phyloP scores from a whole-genome alignment of 2,329 filamentous ascomycete genomes.

The Ambrosiella cleistominuta region DNA sequence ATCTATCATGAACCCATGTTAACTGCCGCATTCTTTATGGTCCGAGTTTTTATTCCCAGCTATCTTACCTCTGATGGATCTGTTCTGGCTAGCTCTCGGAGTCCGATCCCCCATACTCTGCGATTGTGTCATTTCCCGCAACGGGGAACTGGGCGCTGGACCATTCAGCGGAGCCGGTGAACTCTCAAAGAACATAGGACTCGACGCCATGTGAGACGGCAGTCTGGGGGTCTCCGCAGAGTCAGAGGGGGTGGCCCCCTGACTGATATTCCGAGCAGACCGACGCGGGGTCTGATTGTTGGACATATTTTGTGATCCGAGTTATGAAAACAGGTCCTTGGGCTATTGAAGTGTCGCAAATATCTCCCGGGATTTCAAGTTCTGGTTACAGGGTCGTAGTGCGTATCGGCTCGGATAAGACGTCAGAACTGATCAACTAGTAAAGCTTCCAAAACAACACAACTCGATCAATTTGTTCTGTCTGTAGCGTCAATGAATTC shows the following conservation, averaged over 20 bases:
- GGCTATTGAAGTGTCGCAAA: too few relatives aligned
- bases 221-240: conserved; percentile 10
- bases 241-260: conserved; percentile 8
- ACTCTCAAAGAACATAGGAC: conserved; percentile 61
- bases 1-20: conserved; percentile 32
- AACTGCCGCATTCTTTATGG: not conserved
- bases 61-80: conserved; percentile 6
- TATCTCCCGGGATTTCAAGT: too few relatives aligned
- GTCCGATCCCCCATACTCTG: conserved; percentile 40
- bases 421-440: too few relatives aligned
- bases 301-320: not conserved
- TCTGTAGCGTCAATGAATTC: too few relatives aligned
- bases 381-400: too few relatives aligned
- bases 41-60: not conserved
- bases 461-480: too few relatives aligned
- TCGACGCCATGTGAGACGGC: conserved; percentile 42
- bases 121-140: conserved; percentile 38
- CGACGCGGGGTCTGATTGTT: conserved; percentile 12
- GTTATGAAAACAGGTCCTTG: too few relatives aligned
- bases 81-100: conserved; percentile 40
- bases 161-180: conserved; percentile 23
- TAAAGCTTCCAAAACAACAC: too few relatives aligned
- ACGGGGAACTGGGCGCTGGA: conserved; percentile 24
- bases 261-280: conserved; percentile 2
- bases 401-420: too few relatives aligned